Percentiles rank a stretch among this genome's conserved stretches.
phyloP scores from a whole-genome alignment of 2,329 filamentous ascomycete species.

The Chaetomium sp. region DNA sequence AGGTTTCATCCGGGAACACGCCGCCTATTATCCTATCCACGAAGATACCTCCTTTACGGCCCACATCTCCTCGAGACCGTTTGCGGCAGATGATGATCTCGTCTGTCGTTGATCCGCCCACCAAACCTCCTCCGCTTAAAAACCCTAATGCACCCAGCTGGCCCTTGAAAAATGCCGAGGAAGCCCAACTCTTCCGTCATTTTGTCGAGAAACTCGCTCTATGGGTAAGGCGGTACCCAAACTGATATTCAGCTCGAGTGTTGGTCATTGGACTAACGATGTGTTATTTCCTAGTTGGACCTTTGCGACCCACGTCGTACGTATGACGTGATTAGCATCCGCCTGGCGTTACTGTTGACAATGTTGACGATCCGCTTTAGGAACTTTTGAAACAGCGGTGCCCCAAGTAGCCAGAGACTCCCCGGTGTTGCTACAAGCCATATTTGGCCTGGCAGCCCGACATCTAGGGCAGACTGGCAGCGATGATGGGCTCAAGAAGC shows the following conservation, averaged over 20 bases:
- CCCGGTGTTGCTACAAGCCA: conserved; percentile 49
- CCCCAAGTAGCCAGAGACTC: conserved; percentile 46
- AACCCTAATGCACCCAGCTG: conserved; percentile 11
- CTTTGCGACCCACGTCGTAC: conserved; percentile 32
- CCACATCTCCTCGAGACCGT: conserved; percentile 9
- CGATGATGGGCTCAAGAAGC: conserved; percentile 18
- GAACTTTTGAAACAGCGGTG: conserved; percentile 48
- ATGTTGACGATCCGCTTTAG: not conserved
- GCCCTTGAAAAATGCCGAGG: conserved; percentile 24
- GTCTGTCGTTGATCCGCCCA: conserved; percentile 2
- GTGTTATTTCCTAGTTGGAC: conserved; percentile 31
- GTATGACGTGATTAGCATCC: not conserved
- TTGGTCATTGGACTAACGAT: not conserved
- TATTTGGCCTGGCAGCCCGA: conserved; percentile 49
- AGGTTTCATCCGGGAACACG: not conserved
- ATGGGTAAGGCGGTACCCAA: conserved; percentile 26
- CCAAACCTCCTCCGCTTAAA: too few species aligned
- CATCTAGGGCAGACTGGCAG: conserved; percentile 42
- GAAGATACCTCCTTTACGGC: not conserved
- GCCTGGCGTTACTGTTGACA: too few species aligned
- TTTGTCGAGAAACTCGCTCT: conserved; percentile 30
- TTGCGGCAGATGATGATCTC: conserved; percentile 12
- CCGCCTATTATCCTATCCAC: not conserved
- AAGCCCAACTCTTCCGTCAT: conserved; percentile 30
- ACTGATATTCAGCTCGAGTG: not conserved